A percentile compares a stretch with the other conserved stretches of the same genome.
These are phyloP conservation scores for Neurospora sp. DNA, from an alignment of 495 filamentous ascomycete species.

Conservation along the genomic window DNA sequence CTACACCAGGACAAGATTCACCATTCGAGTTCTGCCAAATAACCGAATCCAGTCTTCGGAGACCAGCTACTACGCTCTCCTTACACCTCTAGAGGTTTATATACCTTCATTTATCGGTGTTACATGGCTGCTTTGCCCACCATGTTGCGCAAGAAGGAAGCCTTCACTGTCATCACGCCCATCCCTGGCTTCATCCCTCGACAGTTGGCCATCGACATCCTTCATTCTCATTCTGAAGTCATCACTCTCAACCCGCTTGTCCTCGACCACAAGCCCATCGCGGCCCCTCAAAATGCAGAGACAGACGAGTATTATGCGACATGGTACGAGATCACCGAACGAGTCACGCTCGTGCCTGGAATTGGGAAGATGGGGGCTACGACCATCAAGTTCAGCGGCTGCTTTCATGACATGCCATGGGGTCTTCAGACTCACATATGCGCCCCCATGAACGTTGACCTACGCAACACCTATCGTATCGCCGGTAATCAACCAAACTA, in stretches of 20 bases:
- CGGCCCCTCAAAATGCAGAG: constrained; percentile 51
- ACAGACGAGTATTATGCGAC: constrained; percentile 60
- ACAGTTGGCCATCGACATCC: constrained; percentile 35
- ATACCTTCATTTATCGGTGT: background rate
- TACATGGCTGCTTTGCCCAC: background rate
- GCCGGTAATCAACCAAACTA: constrained; percentile 52
- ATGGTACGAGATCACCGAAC: constrained; percentile 60
- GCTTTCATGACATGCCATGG: constrained; percentile 60
- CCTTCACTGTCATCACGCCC: constrained; percentile 37
- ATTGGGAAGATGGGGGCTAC: constrained; percentile 48
- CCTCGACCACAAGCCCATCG: constrained; percentile 50
- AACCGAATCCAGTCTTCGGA: background rate
- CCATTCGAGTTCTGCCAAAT: background rate
- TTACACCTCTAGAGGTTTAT: background rate
- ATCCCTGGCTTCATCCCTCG: constrained; percentile 40
- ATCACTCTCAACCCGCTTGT: constrained; percentile 72
- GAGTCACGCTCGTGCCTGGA: constrained; percentile 54
- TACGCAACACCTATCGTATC: constrained; percentile 42
- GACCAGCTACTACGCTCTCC: background rate
- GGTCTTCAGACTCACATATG: constrained; percentile 68
- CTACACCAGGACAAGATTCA: background rate
- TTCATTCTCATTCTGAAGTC: constrained; percentile 53
- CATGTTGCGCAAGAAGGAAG: constrained; percentile 41
- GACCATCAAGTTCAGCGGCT: constrained; percentile 62
- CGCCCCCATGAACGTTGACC: constrained; percentile 47